Conservation (phyloP, 345 rosid genomes). For the Reutealis trisperma region DNA sequence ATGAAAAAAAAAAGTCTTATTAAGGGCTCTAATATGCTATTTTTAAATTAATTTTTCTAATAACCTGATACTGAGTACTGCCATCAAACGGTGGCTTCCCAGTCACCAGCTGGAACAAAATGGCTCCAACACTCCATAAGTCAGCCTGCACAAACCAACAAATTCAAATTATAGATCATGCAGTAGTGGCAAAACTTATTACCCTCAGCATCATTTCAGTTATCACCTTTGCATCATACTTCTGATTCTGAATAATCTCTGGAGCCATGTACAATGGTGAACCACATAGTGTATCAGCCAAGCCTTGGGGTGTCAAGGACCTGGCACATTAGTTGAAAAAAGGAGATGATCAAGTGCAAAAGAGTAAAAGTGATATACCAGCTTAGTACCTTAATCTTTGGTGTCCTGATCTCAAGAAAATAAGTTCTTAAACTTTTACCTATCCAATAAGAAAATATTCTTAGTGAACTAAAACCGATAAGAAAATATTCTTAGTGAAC, state of each 20-base stretch:
- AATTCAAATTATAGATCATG: slow-evolving; percentile 6
- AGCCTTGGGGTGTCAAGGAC: slow-evolving; percentile 62
- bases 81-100: slow-evolving; percentile 86
- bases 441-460: background rate
- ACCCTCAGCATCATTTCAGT: background rate
- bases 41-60: slow-evolving; percentile 7
- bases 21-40: background rate
- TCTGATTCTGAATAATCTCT: slow-evolving; percentile 72
- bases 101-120: slow-evolving; percentile 75
- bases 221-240: slow-evolving; percentile 89
- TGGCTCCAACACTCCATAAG: slow-evolving; percentile 90
- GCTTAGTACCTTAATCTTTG: background rate
- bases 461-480: background rate
- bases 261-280: slow-evolving; percentile 94
- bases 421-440: background rate
- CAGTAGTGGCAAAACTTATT: background rate
- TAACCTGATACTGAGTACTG: slow-evolving; percentile 66
- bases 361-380: background rate
- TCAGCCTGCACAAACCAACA: slow-evolving; percentile 59
- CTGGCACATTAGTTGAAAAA: slow-evolving; percentile 30
- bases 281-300: slow-evolving; percentile 79
- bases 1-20: background rate
- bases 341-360: slow-evolving; percentile 11
- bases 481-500: background rate
- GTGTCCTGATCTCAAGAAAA: background rate